A percentile compares a stretch with the other conserved stretches of the same genome.
phyloP scores from a whole-genome alignment of 768 basidiomycete species.

The Xerocomellus amylosporus region DNA sequence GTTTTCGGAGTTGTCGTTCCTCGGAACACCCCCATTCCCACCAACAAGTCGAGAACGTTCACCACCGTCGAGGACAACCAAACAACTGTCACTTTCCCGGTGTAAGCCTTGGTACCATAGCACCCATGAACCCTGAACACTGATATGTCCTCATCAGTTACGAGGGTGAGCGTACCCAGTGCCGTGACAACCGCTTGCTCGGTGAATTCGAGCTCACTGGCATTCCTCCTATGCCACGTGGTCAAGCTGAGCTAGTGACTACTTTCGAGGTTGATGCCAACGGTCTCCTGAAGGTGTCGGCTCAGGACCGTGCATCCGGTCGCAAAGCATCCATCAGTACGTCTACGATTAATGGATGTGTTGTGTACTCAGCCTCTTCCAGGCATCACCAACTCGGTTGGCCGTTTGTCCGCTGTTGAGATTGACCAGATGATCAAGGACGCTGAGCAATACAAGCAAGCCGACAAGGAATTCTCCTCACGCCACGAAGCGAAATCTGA shows the following conservation, averaged over 20 bases:
- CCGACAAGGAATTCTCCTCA: constrained; percentile 96
- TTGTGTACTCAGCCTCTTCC: constrained; percentile 9
- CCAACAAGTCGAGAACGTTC: constrained; percentile 98
- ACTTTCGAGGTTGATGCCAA: constrained; percentile 99
- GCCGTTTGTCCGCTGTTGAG: constrained; percentile 94
- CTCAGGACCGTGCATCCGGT: constrained; percentile 96
- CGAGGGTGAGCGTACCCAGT: constrained; percentile 99
- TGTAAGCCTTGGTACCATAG: constrained; percentile 46
- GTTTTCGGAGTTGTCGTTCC: constrained; percentile 99
- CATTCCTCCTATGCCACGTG: constrained; percentile 98
- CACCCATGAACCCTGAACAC: background rate
- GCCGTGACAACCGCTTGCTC: constrained; percentile 97
- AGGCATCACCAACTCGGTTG: constrained; percentile 99
- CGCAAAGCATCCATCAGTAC: constrained; percentile 97
- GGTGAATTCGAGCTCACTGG: constrained; percentile 99
- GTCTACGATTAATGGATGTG: constrained; percentile 28
- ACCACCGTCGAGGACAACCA: constrained; percentile 99
- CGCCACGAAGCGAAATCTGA: constrained; percentile 98
- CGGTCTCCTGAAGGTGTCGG: constrained; percentile 98
- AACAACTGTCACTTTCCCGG: constrained; percentile 99
- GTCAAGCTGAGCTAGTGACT: constrained; percentile 98
- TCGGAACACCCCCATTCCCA: constrained; percentile 98
- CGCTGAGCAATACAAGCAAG: constrained; percentile 92
- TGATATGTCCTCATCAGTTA: constrained; percentile 48
- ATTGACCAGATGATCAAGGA: constrained; percentile 99